These are phyloP conservation scores for Castanea sativa DNA, from an alignment of 306 rosid genomes.

Conservation along the genomic window DNA sequence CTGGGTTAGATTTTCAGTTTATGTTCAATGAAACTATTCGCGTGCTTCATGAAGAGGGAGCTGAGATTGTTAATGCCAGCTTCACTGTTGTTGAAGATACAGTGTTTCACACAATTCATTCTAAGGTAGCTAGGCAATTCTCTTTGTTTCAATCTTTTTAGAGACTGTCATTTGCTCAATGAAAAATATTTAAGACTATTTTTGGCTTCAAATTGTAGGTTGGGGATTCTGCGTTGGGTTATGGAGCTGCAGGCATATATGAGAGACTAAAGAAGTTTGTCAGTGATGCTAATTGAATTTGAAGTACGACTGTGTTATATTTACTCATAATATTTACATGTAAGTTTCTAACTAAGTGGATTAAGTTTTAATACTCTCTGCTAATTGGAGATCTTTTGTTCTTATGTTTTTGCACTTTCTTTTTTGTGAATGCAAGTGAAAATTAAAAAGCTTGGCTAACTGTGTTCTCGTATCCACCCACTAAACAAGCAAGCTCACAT, in stretches of 20 bases:
- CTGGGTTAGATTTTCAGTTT: conserved; percentile 53
- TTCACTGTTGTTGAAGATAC: conserved; percentile 40
- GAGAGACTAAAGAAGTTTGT: conserved; percentile 45
- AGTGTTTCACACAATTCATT: conserved; percentile 57
- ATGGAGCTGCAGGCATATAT: conserved; percentile 44
- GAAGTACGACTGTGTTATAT: not conserved
- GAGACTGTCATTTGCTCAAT: not conserved
- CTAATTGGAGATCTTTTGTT: not conserved
- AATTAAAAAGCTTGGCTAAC: too few species aligned
- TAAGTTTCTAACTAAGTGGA: not conserved
- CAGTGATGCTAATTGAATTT: conserved; percentile 15
- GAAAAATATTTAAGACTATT: not conserved
- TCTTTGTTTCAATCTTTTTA: not conserved
- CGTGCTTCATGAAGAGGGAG: conserved; percentile 57
- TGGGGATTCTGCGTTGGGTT: conserved; percentile 20
- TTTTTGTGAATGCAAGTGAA: too few species aligned
- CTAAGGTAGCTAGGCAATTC: conserved; percentile 48
- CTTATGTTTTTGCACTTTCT: not conserved
- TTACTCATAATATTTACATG: not conserved
- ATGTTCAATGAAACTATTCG: conserved; percentile 51
- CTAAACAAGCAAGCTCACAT: too few species aligned
- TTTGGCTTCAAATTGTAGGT: conserved; percentile 35
- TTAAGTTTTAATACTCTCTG: not conserved
- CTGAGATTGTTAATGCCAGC: conserved; percentile 57
- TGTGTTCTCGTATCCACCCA: too few species aligned